phyloP scores from a whole-genome alignment of 345 rosid species.

The Nephelium lappaceum region DNA sequence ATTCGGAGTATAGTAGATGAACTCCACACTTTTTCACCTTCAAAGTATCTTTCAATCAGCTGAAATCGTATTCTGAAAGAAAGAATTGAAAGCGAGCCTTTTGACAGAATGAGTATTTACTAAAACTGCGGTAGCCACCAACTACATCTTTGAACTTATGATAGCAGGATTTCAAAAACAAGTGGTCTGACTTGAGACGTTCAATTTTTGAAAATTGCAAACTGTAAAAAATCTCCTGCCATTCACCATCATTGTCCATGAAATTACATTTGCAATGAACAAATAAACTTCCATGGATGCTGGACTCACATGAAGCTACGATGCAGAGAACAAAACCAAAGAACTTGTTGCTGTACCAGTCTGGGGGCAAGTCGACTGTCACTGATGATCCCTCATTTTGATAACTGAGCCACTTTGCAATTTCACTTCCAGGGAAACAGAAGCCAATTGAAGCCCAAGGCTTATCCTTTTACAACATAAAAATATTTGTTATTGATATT shows the following conservation, averaged over 20 bases:
- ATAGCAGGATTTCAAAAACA: too few species aligned
- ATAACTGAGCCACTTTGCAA: constrained; percentile 3
- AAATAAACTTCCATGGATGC: neutral
- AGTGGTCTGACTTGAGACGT: too few species aligned
- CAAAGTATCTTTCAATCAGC: too few species aligned
- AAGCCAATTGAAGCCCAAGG: neutral
- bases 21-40: too few species aligned
- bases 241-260: neutral
- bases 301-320: neutral
- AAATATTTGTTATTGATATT: too few species aligned
- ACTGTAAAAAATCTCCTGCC: neutral
- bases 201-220: too few species aligned
- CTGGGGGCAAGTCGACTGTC: constrained; percentile 3
- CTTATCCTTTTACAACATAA: too few species aligned
- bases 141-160: too few species aligned
- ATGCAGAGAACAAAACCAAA: neutral
- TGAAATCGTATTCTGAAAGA: too few species aligned
- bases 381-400: neutral
- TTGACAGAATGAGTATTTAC: neutral
- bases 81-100: constrained; percentile 10
- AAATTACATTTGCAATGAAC: neutral
- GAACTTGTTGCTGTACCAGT: neutral
- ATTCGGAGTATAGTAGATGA: too few species aligned
- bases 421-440: constrained; percentile 3
- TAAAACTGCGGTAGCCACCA: neutral